Percentiles rank a stretch among this genome's conserved stretches.
Evolutionary conservation across 208 protist species (phyloP).

Genomic region (Leishmania arabica): DNA sequence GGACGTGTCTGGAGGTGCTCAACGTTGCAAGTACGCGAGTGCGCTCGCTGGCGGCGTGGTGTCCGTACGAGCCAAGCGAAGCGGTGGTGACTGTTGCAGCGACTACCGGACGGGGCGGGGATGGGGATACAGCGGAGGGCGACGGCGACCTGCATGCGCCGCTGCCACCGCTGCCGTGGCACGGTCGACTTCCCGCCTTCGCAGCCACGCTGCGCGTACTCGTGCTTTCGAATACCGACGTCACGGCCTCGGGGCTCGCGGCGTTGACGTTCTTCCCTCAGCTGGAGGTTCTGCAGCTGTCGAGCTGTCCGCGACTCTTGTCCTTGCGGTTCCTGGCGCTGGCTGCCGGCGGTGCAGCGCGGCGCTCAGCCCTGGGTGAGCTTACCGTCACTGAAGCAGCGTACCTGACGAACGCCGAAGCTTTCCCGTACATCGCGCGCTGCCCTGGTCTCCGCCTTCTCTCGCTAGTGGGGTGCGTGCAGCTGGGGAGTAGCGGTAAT

Average conservation of each 20-base stretch:
- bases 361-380: conserved; percentile 21
- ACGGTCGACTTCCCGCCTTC: conserved; percentile 29
- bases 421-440: conserved; percentile 25
- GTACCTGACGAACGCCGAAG: conserved; percentile 20
- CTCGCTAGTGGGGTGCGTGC: conserved; percentile 31
- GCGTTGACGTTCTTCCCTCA: conserved; percentile 39
- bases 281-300: conserved; percentile 40
- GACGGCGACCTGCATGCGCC: neutral
- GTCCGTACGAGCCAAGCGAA: neutral
- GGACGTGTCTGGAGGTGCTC: conserved; percentile 38
- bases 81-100: conserved; percentile 7
- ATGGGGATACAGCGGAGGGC: neutral
- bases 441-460: conserved; percentile 34
- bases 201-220: conserved; percentile 38
- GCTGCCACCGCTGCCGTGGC: neutral
- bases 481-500: conserved; percentile 14
- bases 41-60: conserved; percentile 33
- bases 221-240: conserved; percentile 44
- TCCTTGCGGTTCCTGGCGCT: conserved; percentile 37
- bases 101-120: neutral
- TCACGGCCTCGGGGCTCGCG: conserved; percentile 32
- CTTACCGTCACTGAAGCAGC: conserved; percentile 39
- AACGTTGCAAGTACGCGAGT: conserved; percentile 39
- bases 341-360: neutral
- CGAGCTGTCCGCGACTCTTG: conserved; percentile 32